Percentiles rank a stretch among this genome's conserved stretches.
Evolutionary conservation across 352 stramenopile species (phyloP).

Genomic region (Globisporangium barbulae): DNA sequence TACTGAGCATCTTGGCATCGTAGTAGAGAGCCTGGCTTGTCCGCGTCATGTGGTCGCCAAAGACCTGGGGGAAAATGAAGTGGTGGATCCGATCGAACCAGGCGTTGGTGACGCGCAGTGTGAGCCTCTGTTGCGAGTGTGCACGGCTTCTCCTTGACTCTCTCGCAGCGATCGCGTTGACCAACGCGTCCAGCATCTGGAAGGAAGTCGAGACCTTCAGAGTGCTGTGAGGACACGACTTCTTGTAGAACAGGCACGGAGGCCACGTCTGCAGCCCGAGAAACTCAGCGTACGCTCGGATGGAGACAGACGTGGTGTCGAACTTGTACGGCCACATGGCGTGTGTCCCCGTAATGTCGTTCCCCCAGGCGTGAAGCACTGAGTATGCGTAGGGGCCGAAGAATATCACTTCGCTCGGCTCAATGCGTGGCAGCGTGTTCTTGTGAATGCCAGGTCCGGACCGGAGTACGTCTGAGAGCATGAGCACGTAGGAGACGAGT

Average conservation of each 20-base stretch:
- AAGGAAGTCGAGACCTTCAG: background rate
- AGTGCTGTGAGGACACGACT: background rate
- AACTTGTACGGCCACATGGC: constrained; percentile 19
- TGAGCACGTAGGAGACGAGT: constrained; percentile 18
- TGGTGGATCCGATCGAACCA: constrained; percentile 22
- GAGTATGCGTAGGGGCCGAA: constrained; percentile 13
- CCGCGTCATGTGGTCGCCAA: constrained; percentile 6
- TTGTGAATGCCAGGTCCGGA: constrained; percentile 8
- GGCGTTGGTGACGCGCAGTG: constrained; percentile 9
- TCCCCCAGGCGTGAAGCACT: constrained; percentile 1
- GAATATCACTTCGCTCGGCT: constrained; percentile 6
- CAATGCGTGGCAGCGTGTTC: background rate
- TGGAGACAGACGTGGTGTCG: constrained; percentile 15
- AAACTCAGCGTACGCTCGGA: constrained; percentile 13
- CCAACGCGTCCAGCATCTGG: constrained; percentile 10
- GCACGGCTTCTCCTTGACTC: background rate
- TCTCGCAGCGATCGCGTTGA: background rate
- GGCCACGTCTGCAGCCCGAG: constrained; percentile 8
- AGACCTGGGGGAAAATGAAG: constrained; percentile 24
- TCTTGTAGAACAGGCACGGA: constrained; percentile 10
- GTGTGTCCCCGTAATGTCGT: background rate
- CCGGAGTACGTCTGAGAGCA: constrained; percentile 21
- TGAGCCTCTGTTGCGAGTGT: background rate
- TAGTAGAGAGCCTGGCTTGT: constrained; percentile 21
- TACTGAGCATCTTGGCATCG: background rate